A percentile compares a stretch with the other conserved stretches of the same genome.
Conservation (phyloP, 2,329 filamentous ascomycete genomes). For the Parafenestella ontariensis region DNA sequence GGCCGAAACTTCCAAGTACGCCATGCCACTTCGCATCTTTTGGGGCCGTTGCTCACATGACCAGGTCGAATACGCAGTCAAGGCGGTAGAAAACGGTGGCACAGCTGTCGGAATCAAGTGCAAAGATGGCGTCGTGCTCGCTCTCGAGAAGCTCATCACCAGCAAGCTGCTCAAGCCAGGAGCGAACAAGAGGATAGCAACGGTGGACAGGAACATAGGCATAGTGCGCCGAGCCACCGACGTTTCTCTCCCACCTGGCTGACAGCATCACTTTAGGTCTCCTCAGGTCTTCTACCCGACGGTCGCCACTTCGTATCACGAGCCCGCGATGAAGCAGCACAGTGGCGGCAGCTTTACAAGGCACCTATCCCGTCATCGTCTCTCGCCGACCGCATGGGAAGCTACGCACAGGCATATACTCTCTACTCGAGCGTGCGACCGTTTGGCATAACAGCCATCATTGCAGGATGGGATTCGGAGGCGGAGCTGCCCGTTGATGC, state of each 20-base stretch:
- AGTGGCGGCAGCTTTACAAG: slow-evolving; percentile 94
- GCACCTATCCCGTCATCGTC: slow-evolving; percentile 87
- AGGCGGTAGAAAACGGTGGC: slow-evolving; percentile 97
- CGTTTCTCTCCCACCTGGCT: neutral
- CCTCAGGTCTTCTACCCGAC: slow-evolving; percentile 92
- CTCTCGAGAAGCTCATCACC: slow-evolving; percentile 93
- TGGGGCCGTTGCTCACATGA: slow-evolving; percentile 14
- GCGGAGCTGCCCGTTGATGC: slow-evolving; percentile 85
- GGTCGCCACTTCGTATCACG: slow-evolving; percentile 93
- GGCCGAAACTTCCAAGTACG: slow-evolving; percentile 95
- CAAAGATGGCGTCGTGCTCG: slow-evolving; percentile 95
- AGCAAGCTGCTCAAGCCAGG: slow-evolving; percentile 95
- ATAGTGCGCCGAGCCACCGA: slow-evolving; percentile 67
- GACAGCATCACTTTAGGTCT: slow-evolving; percentile 68
- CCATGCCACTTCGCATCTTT: neutral
- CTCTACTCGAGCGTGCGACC: slow-evolving; percentile 96
- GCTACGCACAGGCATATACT: slow-evolving; percentile 96
- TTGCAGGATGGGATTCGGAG: slow-evolving; percentile 93
- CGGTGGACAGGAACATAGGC: slow-evolving; percentile 90
- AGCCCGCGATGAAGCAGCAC: slow-evolving; percentile 89
- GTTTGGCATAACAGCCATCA: slow-evolving; percentile 93
- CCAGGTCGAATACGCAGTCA: slow-evolving; percentile 91
- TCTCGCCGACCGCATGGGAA: slow-evolving; percentile 90
- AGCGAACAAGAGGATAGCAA: slow-evolving; percentile 97
- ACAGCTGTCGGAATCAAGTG: slow-evolving; percentile 95